Conservation (phyloP, 2,329 filamentous ascomycete species). For the Verticillium longisporum region DNA sequence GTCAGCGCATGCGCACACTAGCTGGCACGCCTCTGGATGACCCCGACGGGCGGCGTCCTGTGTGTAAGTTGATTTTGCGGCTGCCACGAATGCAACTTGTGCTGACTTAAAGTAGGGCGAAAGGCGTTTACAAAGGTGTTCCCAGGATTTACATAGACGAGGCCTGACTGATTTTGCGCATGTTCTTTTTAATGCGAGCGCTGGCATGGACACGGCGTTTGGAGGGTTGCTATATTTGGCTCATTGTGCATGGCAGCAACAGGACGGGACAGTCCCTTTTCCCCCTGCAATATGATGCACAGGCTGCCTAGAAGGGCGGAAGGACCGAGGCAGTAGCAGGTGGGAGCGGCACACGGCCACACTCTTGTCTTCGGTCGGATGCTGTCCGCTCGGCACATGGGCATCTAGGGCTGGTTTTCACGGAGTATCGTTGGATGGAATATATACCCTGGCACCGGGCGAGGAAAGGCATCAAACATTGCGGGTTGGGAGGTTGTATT, state of each 20-base stretch:
- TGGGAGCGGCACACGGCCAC: no score
- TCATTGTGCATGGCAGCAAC: neutral
- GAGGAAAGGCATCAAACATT: neutral
- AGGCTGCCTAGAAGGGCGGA: neutral
- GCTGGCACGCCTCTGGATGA: slow-evolving; percentile 36
- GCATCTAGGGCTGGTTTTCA: neutral
- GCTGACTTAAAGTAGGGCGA: slow-evolving; percentile 26
- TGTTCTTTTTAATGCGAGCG: neutral
- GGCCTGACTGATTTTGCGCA: neutral
- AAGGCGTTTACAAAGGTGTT: slow-evolving; percentile 36
- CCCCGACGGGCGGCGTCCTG: slow-evolving; percentile 28
- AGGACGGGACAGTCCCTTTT: neutral
- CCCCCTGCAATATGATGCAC: neutral
- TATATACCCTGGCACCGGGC: neutral
- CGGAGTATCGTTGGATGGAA: neutral
- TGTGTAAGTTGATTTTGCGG: slow-evolving; percentile 26
- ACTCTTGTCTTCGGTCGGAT: no score
- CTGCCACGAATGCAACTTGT: neutral
- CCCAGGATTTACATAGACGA: slow-evolving; percentile 23
- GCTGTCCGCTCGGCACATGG: no score
- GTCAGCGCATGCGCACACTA: slow-evolving; percentile 35
- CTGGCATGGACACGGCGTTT: neutral
- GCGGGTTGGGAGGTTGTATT: neutral
- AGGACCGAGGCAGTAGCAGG: neutral
- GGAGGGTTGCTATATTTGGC: neutral